Conservation (phyloP, 225 moss, liverwort and hornwort genomes). For the Pleurozium schreberi region DNA sequence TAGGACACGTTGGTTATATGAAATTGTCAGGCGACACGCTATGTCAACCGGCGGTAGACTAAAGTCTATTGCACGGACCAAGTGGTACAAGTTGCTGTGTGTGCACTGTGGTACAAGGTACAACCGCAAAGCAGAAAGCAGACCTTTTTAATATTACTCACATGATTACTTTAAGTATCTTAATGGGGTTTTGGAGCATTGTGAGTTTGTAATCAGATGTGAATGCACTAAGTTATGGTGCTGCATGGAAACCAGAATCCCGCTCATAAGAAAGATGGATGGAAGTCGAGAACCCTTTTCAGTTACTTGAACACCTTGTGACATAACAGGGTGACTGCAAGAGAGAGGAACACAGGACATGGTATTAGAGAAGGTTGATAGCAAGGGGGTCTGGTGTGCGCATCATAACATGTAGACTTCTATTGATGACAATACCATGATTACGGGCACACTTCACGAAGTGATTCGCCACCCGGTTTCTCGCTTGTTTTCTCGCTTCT, state of each 20-base stretch:
- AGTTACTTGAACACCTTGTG: neutral
- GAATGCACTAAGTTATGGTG: neutral
- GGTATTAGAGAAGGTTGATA: neutral
- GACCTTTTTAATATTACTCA: neutral
- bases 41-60: neutral
- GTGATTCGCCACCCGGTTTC: neutral
- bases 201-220: neutral
- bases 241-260: neutral
- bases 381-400: neutral
- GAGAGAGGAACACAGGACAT: neutral
- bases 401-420: neutral
- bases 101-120: no score
- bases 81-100: neutral
- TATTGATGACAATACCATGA: neutral
- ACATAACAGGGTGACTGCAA: neutral
- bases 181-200: no score
- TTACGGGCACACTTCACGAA: neutral
- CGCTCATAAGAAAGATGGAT: neutral
- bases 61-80: neutral
- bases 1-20: no score
- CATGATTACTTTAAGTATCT: no score
- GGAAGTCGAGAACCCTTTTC: neutral
- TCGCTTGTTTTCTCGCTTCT: neutral
- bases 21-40: neutral
- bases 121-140: no score